Base-by-base conservation (phyloP, 768 basidiomycete species). In the Psilocybe sp. region DNA sequence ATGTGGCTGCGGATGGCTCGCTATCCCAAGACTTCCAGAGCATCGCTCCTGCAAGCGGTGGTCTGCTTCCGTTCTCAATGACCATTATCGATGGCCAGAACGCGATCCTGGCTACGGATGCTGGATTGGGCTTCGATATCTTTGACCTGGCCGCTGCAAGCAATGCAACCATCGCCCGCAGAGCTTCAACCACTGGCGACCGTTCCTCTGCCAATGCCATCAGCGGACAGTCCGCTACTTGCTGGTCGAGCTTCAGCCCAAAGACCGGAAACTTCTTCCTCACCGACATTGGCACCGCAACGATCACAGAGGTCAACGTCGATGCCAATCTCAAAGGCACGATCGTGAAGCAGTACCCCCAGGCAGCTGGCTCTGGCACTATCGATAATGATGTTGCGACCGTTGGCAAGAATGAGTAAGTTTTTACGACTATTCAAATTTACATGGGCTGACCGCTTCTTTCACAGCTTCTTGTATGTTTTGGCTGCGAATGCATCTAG, bases 51-150 rank as follows among this genome's bases (percentile, higher is more conserved):
- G 57, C 69, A 2, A 46, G 55, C 13, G 75, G 76, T 31, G 79
- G 77, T 5, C 60, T 74, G 1, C 68, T 78, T 14, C 77, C 77
- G 1, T 80, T 80, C 68, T 71, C 71, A n/a, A 71, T 79, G 73
- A 71, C 69, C 5, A 44, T 73, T 42, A 69, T 76, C 39, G 58
- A 69, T 8, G 56, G 53, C 12, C 50, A 38, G 23, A 53, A 71
- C 34, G 71, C 73, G 7, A 60, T 74, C 42, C 58, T 76, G 5
- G 70, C 69, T 2, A 71, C 71, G 0, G 73, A 76, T 47, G 66
- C 74, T 15, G 70, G 66, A 5, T 41, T 71, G 14, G 72, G 74
- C 16, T 70, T 68, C 50, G 69, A 69, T 48, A 65, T 74, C 46
- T 66, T 73, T 50, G 70, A 72, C 47, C 56, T 71, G 52, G 46